Evolutionary conservation across 495 filamentous ascomycete genomes (phyloP).

Genomic region (Monascus purpureus): DNA sequence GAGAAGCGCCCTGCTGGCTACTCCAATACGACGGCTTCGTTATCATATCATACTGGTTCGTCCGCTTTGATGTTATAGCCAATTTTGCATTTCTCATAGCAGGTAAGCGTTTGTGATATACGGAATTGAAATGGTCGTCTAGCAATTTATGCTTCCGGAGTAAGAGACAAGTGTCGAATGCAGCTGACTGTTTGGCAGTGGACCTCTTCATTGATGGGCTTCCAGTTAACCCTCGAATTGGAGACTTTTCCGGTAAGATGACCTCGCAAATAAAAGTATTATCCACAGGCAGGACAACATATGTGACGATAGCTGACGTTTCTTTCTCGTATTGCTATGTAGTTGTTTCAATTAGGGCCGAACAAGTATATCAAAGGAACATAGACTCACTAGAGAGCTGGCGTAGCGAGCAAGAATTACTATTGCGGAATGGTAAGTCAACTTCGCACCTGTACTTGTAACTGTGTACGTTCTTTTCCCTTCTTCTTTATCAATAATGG

Average conservation of each 20-base stretch:
- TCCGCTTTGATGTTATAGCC: slow-evolving; percentile 65
- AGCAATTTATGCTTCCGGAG: slow-evolving; percentile 54
- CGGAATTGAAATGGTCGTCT: slow-evolving; percentile 58
- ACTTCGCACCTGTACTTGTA: slow-evolving; percentile 55
- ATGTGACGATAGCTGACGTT: slow-evolving; percentile 39
- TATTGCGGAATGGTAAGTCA: slow-evolving; percentile 65
- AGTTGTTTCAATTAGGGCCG: slow-evolving; percentile 2
- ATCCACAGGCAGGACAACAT: slow-evolving; percentile 41
- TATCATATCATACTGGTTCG: slow-evolving; percentile 58
- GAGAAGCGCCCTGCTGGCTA: slow-evolving; percentile 31
- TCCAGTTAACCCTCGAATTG: slow-evolving; percentile 53
- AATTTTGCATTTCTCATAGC: slow-evolving; percentile 84
- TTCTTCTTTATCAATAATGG: slow-evolving; percentile 39
- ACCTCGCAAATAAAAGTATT: slow-evolving; percentile 67
- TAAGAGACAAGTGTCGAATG: slow-evolving; percentile 68
- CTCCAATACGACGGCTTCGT: slow-evolving; percentile 70
- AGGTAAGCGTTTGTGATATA: slow-evolving; percentile 58
- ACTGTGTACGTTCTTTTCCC: slow-evolving; percentile 45
- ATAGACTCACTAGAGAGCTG: slow-evolving; percentile 34
- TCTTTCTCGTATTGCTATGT: slow-evolving; percentile 47
- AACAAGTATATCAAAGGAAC: slow-evolving; percentile 1
- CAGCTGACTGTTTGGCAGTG: slow-evolving; percentile 77
- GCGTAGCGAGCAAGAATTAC: slow-evolving; percentile 51
- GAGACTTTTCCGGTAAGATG: slow-evolving; percentile 63
- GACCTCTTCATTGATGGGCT: slow-evolving; percentile 46